These are phyloP conservation scores for Candida suzukii DNA, from an alignment of 805 yeast species.

Conservation along the genomic window DNA sequence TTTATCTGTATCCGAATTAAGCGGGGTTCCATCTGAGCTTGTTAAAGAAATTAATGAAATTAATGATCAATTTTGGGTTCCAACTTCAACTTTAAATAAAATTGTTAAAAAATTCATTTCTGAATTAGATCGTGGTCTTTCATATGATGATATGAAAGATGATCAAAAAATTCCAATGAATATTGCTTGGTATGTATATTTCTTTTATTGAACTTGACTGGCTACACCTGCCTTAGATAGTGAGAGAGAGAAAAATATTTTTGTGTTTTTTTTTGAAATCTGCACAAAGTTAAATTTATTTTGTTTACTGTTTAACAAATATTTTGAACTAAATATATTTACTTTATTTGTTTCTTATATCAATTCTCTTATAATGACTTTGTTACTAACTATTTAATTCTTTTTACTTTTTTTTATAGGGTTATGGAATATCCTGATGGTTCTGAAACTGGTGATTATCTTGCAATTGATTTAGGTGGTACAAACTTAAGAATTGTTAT, in stretches of 20 bases:
- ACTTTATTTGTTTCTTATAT: no score
- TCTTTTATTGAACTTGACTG: no score
- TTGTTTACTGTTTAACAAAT: no score
- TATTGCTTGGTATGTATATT: constrained; percentile 41
- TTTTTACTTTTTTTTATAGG: background rate
- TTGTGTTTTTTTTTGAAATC: no score
- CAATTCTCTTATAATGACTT: background rate
- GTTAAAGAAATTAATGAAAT: constrained; percentile 20
- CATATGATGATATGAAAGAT: constrained; percentile 39
- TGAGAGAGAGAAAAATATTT: no score
- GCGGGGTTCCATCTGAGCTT: background rate
- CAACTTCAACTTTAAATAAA: constrained; percentile 32
- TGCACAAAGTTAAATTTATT: no score
- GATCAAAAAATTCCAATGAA: constrained; percentile 51
- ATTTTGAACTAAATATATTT: no score
- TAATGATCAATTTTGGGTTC: constrained; percentile 35
- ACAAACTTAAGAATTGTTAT: constrained; percentile 54
- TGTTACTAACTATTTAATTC: background rate
- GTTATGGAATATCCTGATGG: constrained; percentile 55
- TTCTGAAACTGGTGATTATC: constrained; percentile 48
- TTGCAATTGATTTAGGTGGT: constrained; percentile 59
- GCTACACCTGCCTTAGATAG: no score
- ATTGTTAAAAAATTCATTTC: constrained; percentile 43
- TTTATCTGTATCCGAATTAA: background rate
- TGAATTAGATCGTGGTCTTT: constrained; percentile 47